Percentiles rank a stretch among this genome's conserved stretches.
Evolutionary conservation across 305 asterid species (phyloP).

Genomic region (Fraxinus floribunda): DNA sequence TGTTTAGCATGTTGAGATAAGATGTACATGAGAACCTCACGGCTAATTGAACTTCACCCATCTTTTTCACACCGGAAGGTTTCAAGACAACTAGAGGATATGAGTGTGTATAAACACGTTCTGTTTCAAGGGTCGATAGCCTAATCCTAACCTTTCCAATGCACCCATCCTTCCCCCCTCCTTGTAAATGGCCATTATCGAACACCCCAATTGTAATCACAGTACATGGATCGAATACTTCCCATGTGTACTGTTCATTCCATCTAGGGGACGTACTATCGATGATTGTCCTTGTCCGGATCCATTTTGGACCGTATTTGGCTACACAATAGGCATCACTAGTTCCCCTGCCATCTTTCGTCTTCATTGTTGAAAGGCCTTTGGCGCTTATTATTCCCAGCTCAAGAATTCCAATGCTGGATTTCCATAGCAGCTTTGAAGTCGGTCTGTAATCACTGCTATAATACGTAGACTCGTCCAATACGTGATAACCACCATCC

Average conservation of each 20-base stretch:
- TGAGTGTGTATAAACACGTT: conserved; percentile 75
- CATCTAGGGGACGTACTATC: conserved; percentile 59
- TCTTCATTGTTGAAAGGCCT: conserved; percentile 59
- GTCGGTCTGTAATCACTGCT: conserved; percentile 75
- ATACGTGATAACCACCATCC: conserved; percentile 84
- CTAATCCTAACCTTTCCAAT: conserved; percentile 85
- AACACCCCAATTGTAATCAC: conserved; percentile 66
- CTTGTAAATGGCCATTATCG: conserved; percentile 63
- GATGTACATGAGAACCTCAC: conserved; percentile 71
- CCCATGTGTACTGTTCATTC: conserved; percentile 94
- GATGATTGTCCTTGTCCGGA: conserved; percentile 71
- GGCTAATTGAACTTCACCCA: conserved; percentile 75
- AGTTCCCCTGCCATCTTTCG: conserved; percentile 56
- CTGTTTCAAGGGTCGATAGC: conserved; percentile 73
- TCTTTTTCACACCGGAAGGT: conserved; percentile 70
- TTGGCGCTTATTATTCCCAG: conserved; percentile 66
- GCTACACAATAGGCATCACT: conserved; percentile 80
- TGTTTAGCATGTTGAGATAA: conserved; percentile 61
- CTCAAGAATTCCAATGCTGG: conserved; percentile 67
- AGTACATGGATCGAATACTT: conserved; percentile 77
- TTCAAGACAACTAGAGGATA: conserved; percentile 65
- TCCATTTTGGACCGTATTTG: conserved; percentile 79
- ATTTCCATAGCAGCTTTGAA: conserved; percentile 64
- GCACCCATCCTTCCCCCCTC: conserved; percentile 52
- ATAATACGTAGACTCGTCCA: conserved; percentile 71